Evolutionary conservation across 805 yeast species (phyloP).

Genomic region (Cyberlindnera euphorbiae): DNA sequence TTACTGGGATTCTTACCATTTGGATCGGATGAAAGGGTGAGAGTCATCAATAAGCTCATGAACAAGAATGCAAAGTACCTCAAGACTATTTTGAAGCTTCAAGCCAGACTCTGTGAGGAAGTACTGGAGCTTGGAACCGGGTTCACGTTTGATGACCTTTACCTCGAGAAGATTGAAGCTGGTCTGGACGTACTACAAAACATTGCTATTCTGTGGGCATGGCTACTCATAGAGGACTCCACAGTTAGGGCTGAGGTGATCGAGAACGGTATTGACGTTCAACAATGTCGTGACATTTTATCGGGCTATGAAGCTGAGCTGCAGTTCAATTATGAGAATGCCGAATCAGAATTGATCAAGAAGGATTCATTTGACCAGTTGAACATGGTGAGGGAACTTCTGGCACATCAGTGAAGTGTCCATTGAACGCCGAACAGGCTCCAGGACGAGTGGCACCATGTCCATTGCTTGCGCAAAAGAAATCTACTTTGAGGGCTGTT

Average conservation of each 20-base stretch:
- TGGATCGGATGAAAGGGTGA: slow-evolving; percentile 20
- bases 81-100: slow-evolving; percentile 6
- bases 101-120: neutral
- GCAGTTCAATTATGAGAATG: slow-evolving; percentile 9
- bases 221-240: slow-evolving; percentile 21
- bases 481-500: too few relatives aligned
- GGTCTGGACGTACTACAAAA: slow-evolving; percentile 19
- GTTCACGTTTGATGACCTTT: slow-evolving; percentile 14
- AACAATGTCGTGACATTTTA: slow-evolving; percentile 1
- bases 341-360: slow-evolving; percentile 2
- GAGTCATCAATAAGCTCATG: slow-evolving; percentile 20
- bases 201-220: slow-evolving; percentile 13
- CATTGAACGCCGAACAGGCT: too few relatives aligned
- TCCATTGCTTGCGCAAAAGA: too few relatives aligned
- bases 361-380: slow-evolving; percentile 6
- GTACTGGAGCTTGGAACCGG: slow-evolving; percentile 2
- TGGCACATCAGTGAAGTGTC: slow-evolving; percentile 1
- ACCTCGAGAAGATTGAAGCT: slow-evolving; percentile 17
- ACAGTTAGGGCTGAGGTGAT: slow-evolving; percentile 10
- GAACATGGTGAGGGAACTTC: slow-evolving; percentile 11
- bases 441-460: too few relatives aligned
- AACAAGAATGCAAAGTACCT: slow-evolving; percentile 14
- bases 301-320: slow-evolving; percentile 13
- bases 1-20: slow-evolving; percentile 19
- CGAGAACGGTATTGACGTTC: neutral